Conservation (phyloP, 1,139 yeast genomes). For the Blastobotrys petasosporus region DNA sequence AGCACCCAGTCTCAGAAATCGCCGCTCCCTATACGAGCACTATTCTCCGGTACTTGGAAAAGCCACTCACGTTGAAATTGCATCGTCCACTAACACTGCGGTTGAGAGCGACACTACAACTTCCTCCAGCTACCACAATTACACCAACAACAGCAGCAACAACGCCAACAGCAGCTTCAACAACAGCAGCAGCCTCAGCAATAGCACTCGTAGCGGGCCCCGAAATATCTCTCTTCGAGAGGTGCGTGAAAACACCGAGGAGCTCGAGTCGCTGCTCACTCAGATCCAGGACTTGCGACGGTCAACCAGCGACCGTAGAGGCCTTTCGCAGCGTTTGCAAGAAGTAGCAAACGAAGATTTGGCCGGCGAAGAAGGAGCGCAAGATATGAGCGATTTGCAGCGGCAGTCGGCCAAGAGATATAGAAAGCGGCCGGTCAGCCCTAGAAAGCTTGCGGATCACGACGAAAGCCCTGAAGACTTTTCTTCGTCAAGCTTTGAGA, state of each 20-base stretch:
- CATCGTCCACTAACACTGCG: constrained; percentile 10
- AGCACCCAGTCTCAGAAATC: constrained; percentile 11
- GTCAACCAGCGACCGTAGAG: constrained; percentile 16
- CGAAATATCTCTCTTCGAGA: constrained; percentile 9
- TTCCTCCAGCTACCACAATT: background rate
- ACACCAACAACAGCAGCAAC: background rate
- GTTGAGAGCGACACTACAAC: constrained; percentile 2
- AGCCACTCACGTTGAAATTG: constrained; percentile 20
- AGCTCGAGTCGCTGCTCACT: constrained; percentile 21
- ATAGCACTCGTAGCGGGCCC: background rate
- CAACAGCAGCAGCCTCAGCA: background rate
- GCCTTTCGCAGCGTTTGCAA: no score
- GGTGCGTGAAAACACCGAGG: constrained; percentile 23
- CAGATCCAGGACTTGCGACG: constrained; percentile 23
- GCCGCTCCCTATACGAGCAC: constrained; percentile 18
- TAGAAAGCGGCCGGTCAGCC: no score
- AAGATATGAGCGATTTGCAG: no score
- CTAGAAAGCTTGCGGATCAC: no score
- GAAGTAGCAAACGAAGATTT: no score
- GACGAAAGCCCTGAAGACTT: constrained; percentile 7
- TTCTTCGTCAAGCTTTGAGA: constrained; percentile 11
- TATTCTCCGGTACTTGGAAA: constrained; percentile 28
- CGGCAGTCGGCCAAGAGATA: no score
- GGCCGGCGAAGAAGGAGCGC: no score
- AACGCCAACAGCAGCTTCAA: background rate